phyloP scores from a whole-genome alignment of 371 early-diverging fungal genomes.

The Syncephalastrum sp. region DNA sequence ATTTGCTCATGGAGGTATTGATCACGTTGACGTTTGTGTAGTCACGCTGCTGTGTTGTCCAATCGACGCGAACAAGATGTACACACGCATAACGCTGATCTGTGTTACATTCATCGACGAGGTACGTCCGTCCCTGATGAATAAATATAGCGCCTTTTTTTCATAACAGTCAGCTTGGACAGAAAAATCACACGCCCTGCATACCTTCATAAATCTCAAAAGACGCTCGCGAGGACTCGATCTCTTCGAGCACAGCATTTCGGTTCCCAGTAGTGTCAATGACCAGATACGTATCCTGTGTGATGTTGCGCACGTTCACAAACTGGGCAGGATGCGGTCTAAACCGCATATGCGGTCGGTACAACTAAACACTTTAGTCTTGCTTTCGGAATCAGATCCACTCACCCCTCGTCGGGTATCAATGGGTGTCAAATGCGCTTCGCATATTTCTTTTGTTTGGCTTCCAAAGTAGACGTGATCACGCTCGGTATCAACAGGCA shows the following conservation, averaged over 20 bases:
- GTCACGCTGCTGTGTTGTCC: slow-evolving; percentile 55
- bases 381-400: not conserved
- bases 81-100: slow-evolving; percentile 50
- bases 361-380: slow-evolving; percentile 24
- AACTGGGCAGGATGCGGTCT: slow-evolving; percentile 47
- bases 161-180: not conserved
- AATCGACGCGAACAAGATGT: slow-evolving; percentile 44
- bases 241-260: slow-evolving; percentile 49
- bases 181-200: not conserved
- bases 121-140: slow-evolving; percentile 57
- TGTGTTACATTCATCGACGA: slow-evolving; percentile 56
- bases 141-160: slow-evolving; percentile 54
- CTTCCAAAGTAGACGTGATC: slow-evolving; percentile 48
- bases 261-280: slow-evolving; percentile 49
- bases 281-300: slow-evolving; percentile 47
- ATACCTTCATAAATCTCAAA: slow-evolving; percentile 62
- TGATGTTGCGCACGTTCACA: slow-evolving; percentile 49
- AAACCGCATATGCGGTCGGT: slow-evolving; percentile 43
- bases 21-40: slow-evolving; percentile 51
- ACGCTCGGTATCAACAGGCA: slow-evolving; percentile 25
- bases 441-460: slow-evolving; percentile 18
- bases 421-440: slow-evolving; percentile 26
- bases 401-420: slow-evolving; percentile 17
- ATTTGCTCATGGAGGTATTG: slow-evolving; percentile 21
- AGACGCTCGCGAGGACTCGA: slow-evolving; percentile 52